Conservation (phyloP, 192 early-diverging fungal species). For the Podila epicladia region DNA sequence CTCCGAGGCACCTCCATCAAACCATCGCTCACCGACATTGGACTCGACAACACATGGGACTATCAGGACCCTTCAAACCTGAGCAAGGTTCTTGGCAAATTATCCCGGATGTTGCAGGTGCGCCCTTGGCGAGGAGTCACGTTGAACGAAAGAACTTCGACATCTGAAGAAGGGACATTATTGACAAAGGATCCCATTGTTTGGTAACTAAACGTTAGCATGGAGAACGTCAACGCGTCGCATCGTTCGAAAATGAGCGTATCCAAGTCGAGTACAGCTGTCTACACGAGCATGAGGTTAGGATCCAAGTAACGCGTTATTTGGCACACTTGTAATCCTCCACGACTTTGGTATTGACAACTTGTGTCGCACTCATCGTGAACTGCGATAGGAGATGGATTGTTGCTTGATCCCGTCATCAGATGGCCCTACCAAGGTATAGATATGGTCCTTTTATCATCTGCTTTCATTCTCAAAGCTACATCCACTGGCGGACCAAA, state of each 20-base stretch:
- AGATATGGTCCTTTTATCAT: neutral
- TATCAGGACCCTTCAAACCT: conserved; percentile 29
- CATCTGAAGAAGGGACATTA: neutral
- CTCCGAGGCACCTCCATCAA: conserved; percentile 16
- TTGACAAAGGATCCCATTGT: neutral
- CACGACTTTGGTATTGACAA: neutral
- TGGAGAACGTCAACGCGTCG: conserved; percentile 34
- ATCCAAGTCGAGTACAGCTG: conserved; percentile 46
- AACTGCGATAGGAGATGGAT: conserved; percentile 31
- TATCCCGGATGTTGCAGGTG: conserved; percentile 43
- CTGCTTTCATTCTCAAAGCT: neutral
- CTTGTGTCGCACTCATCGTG: neutral
- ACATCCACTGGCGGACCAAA: no score
- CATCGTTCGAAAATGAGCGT: conserved; percentile 33
- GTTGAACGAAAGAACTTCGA: no score
- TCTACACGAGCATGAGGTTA: conserved; percentile 25
- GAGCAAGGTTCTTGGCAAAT: conserved; percentile 26
- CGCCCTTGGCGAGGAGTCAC: no score
- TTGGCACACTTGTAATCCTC: neutral
- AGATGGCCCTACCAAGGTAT: conserved; percentile 45
- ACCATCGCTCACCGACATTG: conserved; percentile 26
- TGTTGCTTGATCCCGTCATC: conserved; percentile 29
- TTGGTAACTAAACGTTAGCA: conserved; percentile 4
- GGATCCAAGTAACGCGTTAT: neutral
- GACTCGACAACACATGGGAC: conserved; percentile 37